phyloP scores from a whole-genome alignment of 306 rosid genomes.

The Potentilla sterilis region DNA sequence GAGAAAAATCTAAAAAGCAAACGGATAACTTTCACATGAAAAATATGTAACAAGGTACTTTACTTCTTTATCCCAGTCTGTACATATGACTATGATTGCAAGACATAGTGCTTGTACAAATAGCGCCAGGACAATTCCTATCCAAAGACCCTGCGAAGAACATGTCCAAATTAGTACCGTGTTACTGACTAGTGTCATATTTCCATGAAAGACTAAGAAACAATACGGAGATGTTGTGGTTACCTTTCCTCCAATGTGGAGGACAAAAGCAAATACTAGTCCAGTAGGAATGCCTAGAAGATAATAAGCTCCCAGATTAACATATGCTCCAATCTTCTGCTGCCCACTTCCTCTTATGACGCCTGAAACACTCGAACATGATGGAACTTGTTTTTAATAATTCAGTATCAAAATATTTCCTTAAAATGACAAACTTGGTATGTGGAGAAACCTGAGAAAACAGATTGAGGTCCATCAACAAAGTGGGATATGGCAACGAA shows the following conservation, averaged over 20 bases:
- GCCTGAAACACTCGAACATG: slow-evolving; percentile 16
- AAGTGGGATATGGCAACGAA: slow-evolving; percentile 40
- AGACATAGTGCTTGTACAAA: slow-evolving; percentile 21
- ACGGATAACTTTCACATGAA: neutral
- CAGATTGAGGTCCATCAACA: slow-evolving; percentile 43
- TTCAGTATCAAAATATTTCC: neutral
- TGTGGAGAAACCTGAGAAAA: slow-evolving; percentile 32
- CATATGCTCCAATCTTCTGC: slow-evolving; percentile 44
- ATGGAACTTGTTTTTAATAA: neutral
- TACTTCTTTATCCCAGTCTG: slow-evolving; percentile 33
- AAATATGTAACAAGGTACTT: neutral
- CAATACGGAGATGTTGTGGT: neutral
- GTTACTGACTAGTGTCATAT: neutral
- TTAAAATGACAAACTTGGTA: neutral
- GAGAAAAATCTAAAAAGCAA: neutral
- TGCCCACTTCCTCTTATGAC: slow-evolving; percentile 36
- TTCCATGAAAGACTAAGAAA: slow-evolving; percentile 5
- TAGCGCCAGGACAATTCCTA: slow-evolving; percentile 24
- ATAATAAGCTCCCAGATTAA: slow-evolving; percentile 17
- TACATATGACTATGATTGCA: slow-evolving; percentile 10
- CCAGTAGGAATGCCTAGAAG: neutral
- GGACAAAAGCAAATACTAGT: neutral
- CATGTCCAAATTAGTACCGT: neutral
- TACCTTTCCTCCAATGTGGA: slow-evolving; percentile 4
- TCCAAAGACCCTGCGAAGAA: slow-evolving; percentile 34